phyloP scores from a whole-genome alignment of 2,329 filamentous ascomycete species.

The Raffaelea ambrosiae region DNA sequence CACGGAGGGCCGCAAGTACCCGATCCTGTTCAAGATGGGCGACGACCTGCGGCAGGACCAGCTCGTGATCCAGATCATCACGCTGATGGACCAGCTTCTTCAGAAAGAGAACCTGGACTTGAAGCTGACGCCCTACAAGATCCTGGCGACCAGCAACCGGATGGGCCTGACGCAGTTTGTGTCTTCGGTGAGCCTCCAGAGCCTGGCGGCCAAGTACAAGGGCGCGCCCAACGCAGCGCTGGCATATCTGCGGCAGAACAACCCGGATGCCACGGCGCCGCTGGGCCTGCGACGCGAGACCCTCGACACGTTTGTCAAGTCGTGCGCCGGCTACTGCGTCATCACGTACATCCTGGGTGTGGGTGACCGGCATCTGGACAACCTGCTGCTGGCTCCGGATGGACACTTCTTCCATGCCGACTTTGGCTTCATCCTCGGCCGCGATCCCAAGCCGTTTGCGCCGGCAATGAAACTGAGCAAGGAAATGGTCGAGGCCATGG shows the following conservation, averaged over 20 bases:
- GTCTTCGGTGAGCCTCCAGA: constrained; percentile 74
- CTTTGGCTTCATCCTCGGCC: constrained; percentile 94
- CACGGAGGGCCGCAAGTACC: constrained; percentile 65
- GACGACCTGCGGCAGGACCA: constrained; percentile 96
- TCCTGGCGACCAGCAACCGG: constrained; percentile 81
- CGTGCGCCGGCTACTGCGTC: constrained; percentile 94
- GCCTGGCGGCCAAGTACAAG: constrained; percentile 76
- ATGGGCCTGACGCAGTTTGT: constrained; percentile 93
- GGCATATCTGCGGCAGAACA: constrained; percentile 79
- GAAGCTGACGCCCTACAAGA: constrained; percentile 91
- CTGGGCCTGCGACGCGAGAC: constrained; percentile 85
- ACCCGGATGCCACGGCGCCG: constrained; percentile 73
- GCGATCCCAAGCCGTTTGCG: constrained; percentile 94
- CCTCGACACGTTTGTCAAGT: constrained; percentile 91
- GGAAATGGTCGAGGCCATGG: constrained; percentile 99
- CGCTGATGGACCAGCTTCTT: constrained; percentile 90
- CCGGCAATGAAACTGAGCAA: constrained; percentile 95
- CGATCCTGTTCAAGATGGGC: constrained; percentile 94
- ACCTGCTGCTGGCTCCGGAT: constrained; percentile 80
- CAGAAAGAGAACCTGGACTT: constrained; percentile 95
- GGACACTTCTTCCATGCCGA: constrained; percentile 98
- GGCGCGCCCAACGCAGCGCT: constrained; percentile 55
- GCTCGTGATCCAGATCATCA: constrained; percentile 93
- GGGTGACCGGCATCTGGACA: constrained; percentile 91
- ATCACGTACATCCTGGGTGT: constrained; percentile 97